These are phyloP conservation scores for Aspergillus phoenicis DNA, from an alignment of 2,329 filamentous ascomycete species.

Conservation along the genomic window DNA sequence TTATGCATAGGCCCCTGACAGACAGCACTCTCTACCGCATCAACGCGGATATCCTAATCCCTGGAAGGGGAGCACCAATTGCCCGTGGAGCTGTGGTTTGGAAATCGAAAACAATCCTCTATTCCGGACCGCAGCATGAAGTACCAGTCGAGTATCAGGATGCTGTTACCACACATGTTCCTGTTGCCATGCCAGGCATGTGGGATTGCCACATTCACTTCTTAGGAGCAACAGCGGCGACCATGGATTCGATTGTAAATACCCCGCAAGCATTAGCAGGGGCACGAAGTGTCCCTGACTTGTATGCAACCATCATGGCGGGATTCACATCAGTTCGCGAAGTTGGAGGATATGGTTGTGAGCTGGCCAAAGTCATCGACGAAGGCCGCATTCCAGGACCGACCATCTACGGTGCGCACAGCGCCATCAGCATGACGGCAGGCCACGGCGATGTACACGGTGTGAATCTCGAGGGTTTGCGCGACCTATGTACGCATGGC, in stretches of 20 bases:
- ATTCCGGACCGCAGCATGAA: slow-evolving; percentile 38
- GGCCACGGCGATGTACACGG: slow-evolving; percentile 53
- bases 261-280: slow-evolving; percentile 40
- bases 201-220: slow-evolving; percentile 59
- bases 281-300: slow-evolving; percentile 46
- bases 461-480: not conserved
- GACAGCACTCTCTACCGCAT: slow-evolving; percentile 14
- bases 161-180: slow-evolving; percentile 38
- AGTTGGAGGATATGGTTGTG: slow-evolving; percentile 51
- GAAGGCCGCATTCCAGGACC: slow-evolving; percentile 52
- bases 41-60: slow-evolving; percentile 48
- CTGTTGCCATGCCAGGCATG: slow-evolving; percentile 54
- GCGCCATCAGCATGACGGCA: slow-evolving; percentile 50
- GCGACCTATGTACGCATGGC: slow-evolving; percentile 8
- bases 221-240: slow-evolving; percentile 35
- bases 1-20: slow-evolving; percentile 5
- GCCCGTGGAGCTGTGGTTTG: slow-evolving; percentile 45
- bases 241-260: slow-evolving; percentile 14
- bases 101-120: slow-evolving; percentile 44
- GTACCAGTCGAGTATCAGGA: slow-evolving; percentile 38
- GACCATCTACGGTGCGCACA: slow-evolving; percentile 53
- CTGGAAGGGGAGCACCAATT: slow-evolving; percentile 50
- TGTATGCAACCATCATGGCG: slow-evolving; percentile 47
- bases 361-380: slow-evolving; percentile 47
- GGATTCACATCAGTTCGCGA: slow-evolving; percentile 58